Conservation (phyloP, 805 yeast genomes). For the Ogataea sp. region DNA sequence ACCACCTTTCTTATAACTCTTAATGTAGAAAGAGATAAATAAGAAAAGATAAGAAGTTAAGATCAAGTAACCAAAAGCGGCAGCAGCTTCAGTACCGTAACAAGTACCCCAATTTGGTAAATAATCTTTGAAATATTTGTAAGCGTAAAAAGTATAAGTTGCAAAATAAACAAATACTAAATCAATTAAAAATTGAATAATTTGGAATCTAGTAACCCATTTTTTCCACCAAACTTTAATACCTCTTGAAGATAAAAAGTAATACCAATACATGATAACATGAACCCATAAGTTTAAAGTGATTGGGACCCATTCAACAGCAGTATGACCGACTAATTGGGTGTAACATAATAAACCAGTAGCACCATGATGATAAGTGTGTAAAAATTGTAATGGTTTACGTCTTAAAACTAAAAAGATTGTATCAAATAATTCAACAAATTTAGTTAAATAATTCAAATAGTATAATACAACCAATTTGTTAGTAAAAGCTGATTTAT, state of each 20-base stretch:
- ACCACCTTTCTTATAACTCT: slow-evolving; percentile 58
- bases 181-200: slow-evolving; percentile 86
- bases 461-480: slow-evolving; percentile 79
- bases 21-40: slow-evolving; percentile 88
- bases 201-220: slow-evolving; percentile 97
- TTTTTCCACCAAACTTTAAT: slow-evolving; percentile 99
- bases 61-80: slow-evolving; percentile 82
- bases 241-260: slow-evolving; percentile 86
- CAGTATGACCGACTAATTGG: slow-evolving; percentile 81
- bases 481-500: slow-evolving; percentile 71
- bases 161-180: slow-evolving; percentile 89
- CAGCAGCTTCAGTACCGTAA: slow-evolving; percentile 89
- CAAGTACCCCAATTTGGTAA: slow-evolving; percentile 82
- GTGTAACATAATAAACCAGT: slow-evolving; percentile 92
- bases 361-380: slow-evolving; percentile 97
- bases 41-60: slow-evolving; percentile 82
- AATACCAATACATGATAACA: slow-evolving; percentile 96
- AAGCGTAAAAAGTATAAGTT: slow-evolving; percentile 82
- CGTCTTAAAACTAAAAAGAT: slow-evolving; percentile 84
- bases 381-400: slow-evolving; percentile 87
- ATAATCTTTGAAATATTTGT: slow-evolving; percentile 46
- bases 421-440: slow-evolving; percentile 83
- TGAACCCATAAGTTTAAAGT: slow-evolving; percentile 85
- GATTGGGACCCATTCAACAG: slow-evolving; percentile 95
- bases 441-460: slow-evolving; percentile 86